phyloP scores from a whole-genome alignment of 495 filamentous ascomycete species.

The Friedmanniomyces simplex region DNA sequence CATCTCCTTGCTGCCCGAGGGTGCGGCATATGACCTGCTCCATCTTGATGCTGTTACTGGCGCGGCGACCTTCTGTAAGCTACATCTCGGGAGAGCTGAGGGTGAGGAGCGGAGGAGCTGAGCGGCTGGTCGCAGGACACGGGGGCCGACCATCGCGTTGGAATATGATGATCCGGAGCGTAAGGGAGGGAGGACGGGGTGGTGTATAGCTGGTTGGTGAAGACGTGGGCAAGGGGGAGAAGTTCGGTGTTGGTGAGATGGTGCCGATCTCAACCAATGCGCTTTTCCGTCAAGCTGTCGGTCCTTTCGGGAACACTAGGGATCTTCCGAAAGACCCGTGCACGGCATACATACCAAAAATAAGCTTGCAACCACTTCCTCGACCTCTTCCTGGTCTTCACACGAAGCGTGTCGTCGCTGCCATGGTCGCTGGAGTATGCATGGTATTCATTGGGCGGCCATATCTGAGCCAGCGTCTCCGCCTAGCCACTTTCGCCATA shows the following conservation, averaged over 20 bases:
- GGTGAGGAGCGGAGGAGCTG: slow-evolving; percentile 57
- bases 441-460: no score
- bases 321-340: no score
- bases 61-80: slow-evolving; percentile 40
- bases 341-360: no score
- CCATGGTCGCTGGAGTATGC: no score
- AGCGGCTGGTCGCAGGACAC: slow-evolving; percentile 71
- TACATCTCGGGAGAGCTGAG: slow-evolving; percentile 41
- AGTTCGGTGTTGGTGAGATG: background rate
- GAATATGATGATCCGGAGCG: background rate
- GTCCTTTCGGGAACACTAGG: no score
- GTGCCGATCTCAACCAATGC: no score
- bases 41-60: slow-evolving; percentile 34
- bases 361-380: no score
- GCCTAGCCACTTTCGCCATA: no score
- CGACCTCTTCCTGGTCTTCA: no score
- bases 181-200: background rate
- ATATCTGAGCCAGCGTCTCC: no score
- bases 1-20: slow-evolving; percentile 70
- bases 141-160: slow-evolving; percentile 50
- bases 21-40: slow-evolving; percentile 31
- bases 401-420: no score
- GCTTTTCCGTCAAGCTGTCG: no score
- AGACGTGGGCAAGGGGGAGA: background rate
- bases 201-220: background rate